Evolutionary conservation across 2,329 filamentous ascomycete genomes (phyloP), one percentile per base, ranked within the genome.

Genomic region (Knufia petricola): DNA sequence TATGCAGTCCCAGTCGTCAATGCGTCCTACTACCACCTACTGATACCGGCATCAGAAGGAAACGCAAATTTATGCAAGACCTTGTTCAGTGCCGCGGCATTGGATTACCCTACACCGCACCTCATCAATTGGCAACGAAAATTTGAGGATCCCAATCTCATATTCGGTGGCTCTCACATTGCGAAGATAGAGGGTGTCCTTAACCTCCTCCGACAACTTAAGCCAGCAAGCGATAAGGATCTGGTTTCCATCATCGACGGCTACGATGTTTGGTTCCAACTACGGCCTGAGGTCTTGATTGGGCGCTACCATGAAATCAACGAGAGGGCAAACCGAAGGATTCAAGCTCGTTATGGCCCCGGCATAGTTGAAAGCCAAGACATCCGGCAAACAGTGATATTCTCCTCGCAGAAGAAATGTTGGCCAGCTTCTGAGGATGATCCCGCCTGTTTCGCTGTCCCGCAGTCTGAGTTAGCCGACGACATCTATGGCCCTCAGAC

Each of bases 211-310:
- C 42, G 66, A 64, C 24, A 69, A 69, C 30, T 60, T 69, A n/a
- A 68, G 76, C 15, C 65, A 69, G 20, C 21, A 48, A 28, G n/a
- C 17, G 70, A 80, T 49, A 68, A 77, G 17, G 82, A 85, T 59
- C 63, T 86, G 23, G 72, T 83, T 6, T 64, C 84, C 50, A 69
- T 84, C 40, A 70, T 81, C 4, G 81, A 85, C 59, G 79, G 76
- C 1, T 74, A 78, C 60, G 78, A 84, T 50, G 70, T 79, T 1
- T 78, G 79, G 66, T 78, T 84, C 51, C 82, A 85, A 60, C 66
- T 85, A 2, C 79, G 80, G 0, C 74, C 78, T 2, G 75, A 81
- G 36, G 69, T 84, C 17, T 65, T 85, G 54, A 72, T 85, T 21
- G 66, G 74, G 54, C 73, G 81, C 37, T 85, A 84, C 61, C 76